Evolutionary conservation across 2,329 filamentous ascomycete species (phyloP), one percentile per base, ranked within the genome.

Genomic region (Zalaria obscura): DNA sequence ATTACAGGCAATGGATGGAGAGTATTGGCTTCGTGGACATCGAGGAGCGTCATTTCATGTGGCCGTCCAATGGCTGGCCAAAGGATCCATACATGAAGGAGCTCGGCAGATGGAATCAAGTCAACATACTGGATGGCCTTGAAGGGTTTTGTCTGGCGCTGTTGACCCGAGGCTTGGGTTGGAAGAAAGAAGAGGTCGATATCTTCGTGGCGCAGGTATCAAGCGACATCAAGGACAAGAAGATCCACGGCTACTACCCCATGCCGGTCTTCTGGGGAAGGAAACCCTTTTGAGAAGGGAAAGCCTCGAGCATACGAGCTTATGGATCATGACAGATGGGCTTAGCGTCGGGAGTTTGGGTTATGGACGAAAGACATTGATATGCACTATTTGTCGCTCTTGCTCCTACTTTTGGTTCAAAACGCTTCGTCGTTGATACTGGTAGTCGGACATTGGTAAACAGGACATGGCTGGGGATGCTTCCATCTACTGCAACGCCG

Each of bases 1-100:
- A 58, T 6, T 63, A 68, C 45, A 55, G 55, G 31, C 42, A 55
- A 10, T 60, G 59, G 55, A 59, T 65, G 49, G 51, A 57, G 5
- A 54, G 56, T 5, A 61, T 56, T 0, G 67, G 66, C 2, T 68
- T 68, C 45, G 55, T 61, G 25, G 63, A 69, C 34, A 60, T 69
- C 9, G 51, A 60, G 38, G 57, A 64, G 38, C 45, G 48, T 36
- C 52, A 56, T 44, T 60, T 56, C 47, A 60, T 64, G 54, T 65
- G 62, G 58, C 64, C 66, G 5, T 54, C 60, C 27, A 63, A 61
- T 34, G 45, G 56, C 1, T 72, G 68, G 68, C 60, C 67, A 4
- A 64, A 65, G 39, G 66, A 71, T 39, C 58, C 60, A 1, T 64
- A 63, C 40, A 63, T 68, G 60, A 72, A 70, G 49, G 63, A 68